Evolutionary conservation across 257 asterid genomes (phyloP).

Genomic region (Capsicum pubescens): DNA sequence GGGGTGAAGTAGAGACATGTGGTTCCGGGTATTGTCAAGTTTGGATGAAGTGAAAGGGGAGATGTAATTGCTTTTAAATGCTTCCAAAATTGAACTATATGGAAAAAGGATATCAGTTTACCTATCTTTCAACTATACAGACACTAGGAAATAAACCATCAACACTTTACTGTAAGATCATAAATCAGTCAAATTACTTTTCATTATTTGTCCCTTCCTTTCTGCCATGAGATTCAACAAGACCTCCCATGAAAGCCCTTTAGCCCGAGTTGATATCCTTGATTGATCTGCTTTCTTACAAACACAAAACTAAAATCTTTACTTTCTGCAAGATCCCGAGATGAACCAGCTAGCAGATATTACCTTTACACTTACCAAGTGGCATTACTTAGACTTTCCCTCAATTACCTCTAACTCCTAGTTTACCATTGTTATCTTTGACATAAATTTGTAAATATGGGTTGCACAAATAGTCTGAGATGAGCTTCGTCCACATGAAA

Average conservation of each 20-base stretch:
- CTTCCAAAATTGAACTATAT: not conserved
- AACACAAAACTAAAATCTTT: not conserved
- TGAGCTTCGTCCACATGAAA: not conserved
- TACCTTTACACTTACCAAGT: not conserved
- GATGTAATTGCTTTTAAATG: not conserved
- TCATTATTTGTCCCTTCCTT: not conserved
- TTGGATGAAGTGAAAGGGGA: not conserved
- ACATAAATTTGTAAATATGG: not conserved
- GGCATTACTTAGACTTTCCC: not conserved
- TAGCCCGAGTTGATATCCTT: not conserved
- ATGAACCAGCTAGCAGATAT: not conserved
- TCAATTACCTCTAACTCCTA: not conserved
- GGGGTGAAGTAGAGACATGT: not conserved
- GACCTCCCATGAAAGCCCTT: not conserved
- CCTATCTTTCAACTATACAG: too few relatives aligned
- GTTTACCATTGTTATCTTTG: not conserved
- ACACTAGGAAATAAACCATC: not conserved
- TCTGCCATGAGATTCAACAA: not conserved
- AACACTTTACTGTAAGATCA: not conserved
- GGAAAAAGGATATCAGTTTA: not conserved
- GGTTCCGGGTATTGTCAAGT: not conserved
- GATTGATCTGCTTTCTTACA: not conserved
- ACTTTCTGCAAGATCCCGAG: not conserved
- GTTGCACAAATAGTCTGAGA: not conserved
- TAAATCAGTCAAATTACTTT: not conserved